Evolutionary conservation across 1,284 basidiomycete species (phyloP).

Genomic region (Volvariella volvacea): DNA sequence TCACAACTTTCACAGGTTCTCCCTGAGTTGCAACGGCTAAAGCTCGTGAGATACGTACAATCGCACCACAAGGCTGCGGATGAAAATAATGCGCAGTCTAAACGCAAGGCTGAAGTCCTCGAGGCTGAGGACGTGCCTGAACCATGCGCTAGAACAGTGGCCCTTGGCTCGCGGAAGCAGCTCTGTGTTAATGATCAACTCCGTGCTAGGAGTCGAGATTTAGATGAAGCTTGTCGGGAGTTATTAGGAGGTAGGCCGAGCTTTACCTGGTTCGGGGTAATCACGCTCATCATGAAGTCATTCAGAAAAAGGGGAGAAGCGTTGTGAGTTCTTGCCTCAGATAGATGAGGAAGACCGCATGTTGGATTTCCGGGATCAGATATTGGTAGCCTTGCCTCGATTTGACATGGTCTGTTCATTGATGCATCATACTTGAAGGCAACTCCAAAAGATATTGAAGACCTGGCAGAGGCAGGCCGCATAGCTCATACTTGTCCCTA

Average conservation of each 20-base stretch:
- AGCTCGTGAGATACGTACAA: conserved; percentile 16
- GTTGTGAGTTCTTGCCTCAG: conserved; percentile 81
- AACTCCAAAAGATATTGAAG: conserved; percentile 90
- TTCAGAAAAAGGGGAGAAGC: conserved; percentile 51
- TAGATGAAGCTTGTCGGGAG: conserved; percentile 92
- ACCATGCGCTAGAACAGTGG: conserved; percentile 54
- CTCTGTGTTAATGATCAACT: conserved; percentile 89
- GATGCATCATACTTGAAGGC: conserved; percentile 41
- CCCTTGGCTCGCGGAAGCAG: conserved; percentile 89
- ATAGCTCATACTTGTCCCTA: conserved; percentile 81
- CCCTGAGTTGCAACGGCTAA: conserved; percentile 76
- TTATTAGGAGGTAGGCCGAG: conserved; percentile 65
- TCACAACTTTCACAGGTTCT: conserved; percentile 91
- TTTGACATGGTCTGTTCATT: background rate
- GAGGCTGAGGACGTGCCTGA: conserved; percentile 22
- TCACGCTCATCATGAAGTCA: background rate
- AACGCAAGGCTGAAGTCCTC: conserved; percentile 18
- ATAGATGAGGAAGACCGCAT: conserved; percentile 67
- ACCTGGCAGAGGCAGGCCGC: conserved; percentile 72
- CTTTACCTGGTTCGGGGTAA: background rate
- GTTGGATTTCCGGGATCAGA: conserved; percentile 85
- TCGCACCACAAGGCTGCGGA: conserved; percentile 16
- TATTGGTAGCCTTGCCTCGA: conserved; percentile 51
- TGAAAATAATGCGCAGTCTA: conserved; percentile 10
- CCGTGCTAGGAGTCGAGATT: conserved; percentile 57